Conservation (phyloP, 306 rosid genomes). For the Cucurbita argyrosperma region DNA sequence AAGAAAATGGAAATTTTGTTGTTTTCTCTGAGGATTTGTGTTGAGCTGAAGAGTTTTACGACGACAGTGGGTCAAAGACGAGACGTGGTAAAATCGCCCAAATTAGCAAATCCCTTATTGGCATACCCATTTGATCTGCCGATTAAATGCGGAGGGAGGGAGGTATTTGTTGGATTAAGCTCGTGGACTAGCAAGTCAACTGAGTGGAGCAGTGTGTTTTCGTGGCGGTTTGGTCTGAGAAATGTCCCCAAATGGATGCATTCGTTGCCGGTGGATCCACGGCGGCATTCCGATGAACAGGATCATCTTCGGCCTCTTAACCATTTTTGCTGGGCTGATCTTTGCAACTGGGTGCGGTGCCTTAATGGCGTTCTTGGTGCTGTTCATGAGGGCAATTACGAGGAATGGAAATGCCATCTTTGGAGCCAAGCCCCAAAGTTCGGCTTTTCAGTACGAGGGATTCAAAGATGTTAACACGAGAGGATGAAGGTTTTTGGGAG, state of each 20-base stretch:
- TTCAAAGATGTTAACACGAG: neutral
- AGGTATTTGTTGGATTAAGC: conserved; percentile 37
- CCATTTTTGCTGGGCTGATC: conserved; percentile 45
- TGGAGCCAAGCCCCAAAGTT: conserved; percentile 14
- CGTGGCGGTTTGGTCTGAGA: conserved; percentile 37
- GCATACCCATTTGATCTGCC: conserved; percentile 33
- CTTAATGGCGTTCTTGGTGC: conserved; percentile 31
- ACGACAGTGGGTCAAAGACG: neutral
- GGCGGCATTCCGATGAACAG: conserved; percentile 4
- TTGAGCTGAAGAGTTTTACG: neutral
- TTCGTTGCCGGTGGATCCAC: conserved; percentile 39
- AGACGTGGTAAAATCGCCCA: neutral
- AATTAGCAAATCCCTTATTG: conserved; percentile 16
- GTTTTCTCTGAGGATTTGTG: neutral
- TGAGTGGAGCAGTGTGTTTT: conserved; percentile 36
- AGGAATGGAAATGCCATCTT: conserved; percentile 14
- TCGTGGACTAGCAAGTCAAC: conserved; percentile 25
- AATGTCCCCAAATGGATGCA: conserved; percentile 21
- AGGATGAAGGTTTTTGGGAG: neutral
- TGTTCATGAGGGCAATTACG: conserved; percentile 49
- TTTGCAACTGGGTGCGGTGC: conserved; percentile 45
- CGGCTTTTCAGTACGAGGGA: conserved; percentile 38
- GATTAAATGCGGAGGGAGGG: conserved; percentile 25
- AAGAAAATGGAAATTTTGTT: no score
- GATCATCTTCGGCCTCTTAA: conserved; percentile 13